Evolutionary conservation across 192 early-diverging fungal genomes (phyloP).

Genomic region (Oehlia diaphana): DNA sequence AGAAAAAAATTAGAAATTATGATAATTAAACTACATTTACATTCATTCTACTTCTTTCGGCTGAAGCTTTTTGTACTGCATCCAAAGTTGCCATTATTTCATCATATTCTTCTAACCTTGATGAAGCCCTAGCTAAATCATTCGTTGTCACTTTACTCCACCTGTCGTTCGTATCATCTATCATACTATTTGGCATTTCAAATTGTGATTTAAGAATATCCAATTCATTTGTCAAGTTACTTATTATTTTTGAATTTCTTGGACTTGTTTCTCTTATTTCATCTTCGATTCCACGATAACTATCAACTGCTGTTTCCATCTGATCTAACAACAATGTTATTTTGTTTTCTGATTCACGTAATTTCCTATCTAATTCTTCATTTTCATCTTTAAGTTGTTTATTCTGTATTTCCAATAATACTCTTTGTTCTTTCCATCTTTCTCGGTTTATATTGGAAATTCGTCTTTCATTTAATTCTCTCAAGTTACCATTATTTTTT

Average conservation of each 20-base stretch:
- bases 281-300: slow-evolving; percentile 6
- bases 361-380: background rate
- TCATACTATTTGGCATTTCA: background rate
- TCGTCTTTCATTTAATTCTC: background rate
- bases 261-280: slow-evolving; percentile 9
- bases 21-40: background rate
- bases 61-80: background rate
- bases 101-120: slow-evolving; percentile 21
- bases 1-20: background rate
- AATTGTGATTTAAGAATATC: slow-evolving; percentile 19
- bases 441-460: background rate
- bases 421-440: slow-evolving; percentile 18
- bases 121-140: background rate
- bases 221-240: slow-evolving; percentile 12
- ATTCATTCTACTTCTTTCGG: background rate
- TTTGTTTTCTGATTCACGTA: slow-evolving; percentile 6
- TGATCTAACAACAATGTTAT: slow-evolving; percentile 7
- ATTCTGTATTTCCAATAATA: slow-evolving; percentile 1
- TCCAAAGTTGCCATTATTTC: slow-evolving; percentile 27
- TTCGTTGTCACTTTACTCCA: too few species aligned
- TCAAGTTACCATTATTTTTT: background rate
- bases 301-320: slow-evolving; percentile 9
- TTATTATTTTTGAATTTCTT: slow-evolving; percentile 2
- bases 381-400: slow-evolving; percentile 23
- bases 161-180: background rate